Conservation (phyloP, 1,139 yeast genomes). For the Ashbya aceris region DNA sequence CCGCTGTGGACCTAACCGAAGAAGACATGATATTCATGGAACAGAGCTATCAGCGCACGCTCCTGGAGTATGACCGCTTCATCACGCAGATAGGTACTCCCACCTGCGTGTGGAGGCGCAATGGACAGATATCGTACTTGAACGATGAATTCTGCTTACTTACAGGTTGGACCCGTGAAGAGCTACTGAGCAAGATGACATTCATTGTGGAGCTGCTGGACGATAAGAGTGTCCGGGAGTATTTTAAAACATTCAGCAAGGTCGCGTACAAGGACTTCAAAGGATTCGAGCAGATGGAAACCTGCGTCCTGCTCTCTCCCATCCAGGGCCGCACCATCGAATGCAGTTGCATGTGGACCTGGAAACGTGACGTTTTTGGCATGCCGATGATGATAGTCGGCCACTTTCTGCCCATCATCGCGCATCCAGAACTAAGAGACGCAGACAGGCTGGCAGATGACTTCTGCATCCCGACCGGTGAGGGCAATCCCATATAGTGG, state of each 20-base stretch:
- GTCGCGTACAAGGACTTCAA: slow-evolving; percentile 88
- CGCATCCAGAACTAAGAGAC: neutral
- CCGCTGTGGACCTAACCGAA: slow-evolving; percentile 78
- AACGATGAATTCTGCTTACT: slow-evolving; percentile 84
- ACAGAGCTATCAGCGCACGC: slow-evolving; percentile 86
- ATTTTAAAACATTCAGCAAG: slow-evolving; percentile 73
- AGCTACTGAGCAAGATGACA: slow-evolving; percentile 51
- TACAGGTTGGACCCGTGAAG: slow-evolving; percentile 80
- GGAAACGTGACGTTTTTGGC: slow-evolving; percentile 87
- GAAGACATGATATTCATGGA: slow-evolving; percentile 93
- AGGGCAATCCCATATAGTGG: neutral
- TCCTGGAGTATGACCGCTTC: slow-evolving; percentile 79
- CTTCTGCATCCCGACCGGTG: too few relatives aligned
- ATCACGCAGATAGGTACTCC: slow-evolving; percentile 86
- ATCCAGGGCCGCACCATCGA: slow-evolving; percentile 37
- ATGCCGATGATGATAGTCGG: slow-evolving; percentile 96
- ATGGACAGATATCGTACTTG: slow-evolving; percentile 91
- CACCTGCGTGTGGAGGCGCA: slow-evolving; percentile 88
- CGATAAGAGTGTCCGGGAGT: slow-evolving; percentile 76
- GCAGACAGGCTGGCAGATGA: too few relatives aligned
- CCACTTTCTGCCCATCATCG: slow-evolving; percentile 58
- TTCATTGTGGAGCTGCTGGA: slow-evolving; percentile 87
- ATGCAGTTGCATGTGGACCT: slow-evolving; percentile 83
- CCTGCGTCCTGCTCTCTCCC: slow-evolving; percentile 30
- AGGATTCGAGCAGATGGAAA: slow-evolving; percentile 80